These are phyloP conservation scores for Phytophthora uliginosa DNA, from an alignment of 352 stramenopile species.

Conservation along the genomic window DNA sequence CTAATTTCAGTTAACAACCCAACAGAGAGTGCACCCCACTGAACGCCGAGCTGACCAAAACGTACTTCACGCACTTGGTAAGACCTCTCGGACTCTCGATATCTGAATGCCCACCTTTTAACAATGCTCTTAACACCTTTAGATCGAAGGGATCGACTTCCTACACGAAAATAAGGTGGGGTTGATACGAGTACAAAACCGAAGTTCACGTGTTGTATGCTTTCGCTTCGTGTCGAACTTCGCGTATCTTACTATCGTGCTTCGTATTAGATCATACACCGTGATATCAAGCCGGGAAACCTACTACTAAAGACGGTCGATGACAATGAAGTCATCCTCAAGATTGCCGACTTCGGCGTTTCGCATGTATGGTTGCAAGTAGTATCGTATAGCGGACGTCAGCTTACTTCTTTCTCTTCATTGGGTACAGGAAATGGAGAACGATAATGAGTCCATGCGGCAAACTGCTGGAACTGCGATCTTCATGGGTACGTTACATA, in stretches of 20 bases:
- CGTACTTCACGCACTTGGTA: constrained; percentile 86
- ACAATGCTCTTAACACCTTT: neutral
- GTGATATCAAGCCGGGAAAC: constrained; percentile 87
- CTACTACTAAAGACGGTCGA: constrained; percentile 71
- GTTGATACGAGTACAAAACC: neutral
- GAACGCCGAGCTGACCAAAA: constrained; percentile 64
- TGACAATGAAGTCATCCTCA: constrained; percentile 73
- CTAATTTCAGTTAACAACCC: neutral
- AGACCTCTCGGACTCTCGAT: neutral
- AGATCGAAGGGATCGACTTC: constrained; percentile 90
- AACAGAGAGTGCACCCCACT: constrained; percentile 75
- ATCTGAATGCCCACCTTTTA: neutral
- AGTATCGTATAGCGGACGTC: neutral
- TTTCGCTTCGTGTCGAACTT: neutral
- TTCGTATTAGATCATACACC: constrained; percentile 70
- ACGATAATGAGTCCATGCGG: constrained; percentile 75
- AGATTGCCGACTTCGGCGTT: constrained; percentile 86
- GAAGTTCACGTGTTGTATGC: neutral
- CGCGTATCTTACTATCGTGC: neutral
- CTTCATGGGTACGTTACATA: constrained; percentile 62
- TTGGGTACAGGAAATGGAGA: constrained; percentile 68
- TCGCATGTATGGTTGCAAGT: constrained; percentile 56
- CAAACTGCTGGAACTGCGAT: constrained; percentile 83
- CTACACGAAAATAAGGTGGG: constrained; percentile 83
- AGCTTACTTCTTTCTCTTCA: neutral